These are phyloP conservation scores for Helenozyma baotianmanensis DNA, from an alignment of 805 yeast genomes.

Conservation along the genomic window DNA sequence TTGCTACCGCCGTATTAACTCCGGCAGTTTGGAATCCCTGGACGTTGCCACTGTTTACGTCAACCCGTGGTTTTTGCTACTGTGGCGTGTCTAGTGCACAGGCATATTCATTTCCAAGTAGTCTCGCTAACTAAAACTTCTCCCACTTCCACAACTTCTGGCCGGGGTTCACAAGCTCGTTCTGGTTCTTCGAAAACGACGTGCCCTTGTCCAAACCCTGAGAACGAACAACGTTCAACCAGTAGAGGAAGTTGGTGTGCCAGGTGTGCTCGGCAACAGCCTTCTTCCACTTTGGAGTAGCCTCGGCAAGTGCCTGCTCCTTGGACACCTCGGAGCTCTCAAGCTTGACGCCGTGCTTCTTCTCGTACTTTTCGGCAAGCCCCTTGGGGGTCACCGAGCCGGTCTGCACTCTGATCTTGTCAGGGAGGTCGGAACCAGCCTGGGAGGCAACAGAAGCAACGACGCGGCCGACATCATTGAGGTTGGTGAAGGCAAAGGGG, in stretches of 20 bases:
- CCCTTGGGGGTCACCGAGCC: slow-evolving; percentile 36
- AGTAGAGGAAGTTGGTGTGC: slow-evolving; percentile 30
- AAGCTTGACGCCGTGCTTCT: slow-evolving; percentile 26
- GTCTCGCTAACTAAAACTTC: slow-evolving; percentile 23
- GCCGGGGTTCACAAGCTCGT: slow-evolving; percentile 44
- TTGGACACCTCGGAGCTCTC: slow-evolving; percentile 22
- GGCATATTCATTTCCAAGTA: too few species aligned
- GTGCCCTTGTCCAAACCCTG: slow-evolving; percentile 41
- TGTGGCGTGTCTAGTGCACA: too few species aligned
- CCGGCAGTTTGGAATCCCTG: too few species aligned
- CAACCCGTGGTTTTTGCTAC: too few species aligned
- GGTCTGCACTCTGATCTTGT: slow-evolving; percentile 39
- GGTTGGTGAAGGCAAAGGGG: slow-evolving; percentile 10
- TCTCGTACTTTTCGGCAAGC: slow-evolving; percentile 37
- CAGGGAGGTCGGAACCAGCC: slow-evolving; percentile 35
- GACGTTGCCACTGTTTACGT: too few species aligned
- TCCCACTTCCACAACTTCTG: slow-evolving; percentile 44
- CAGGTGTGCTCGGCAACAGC: slow-evolving; percentile 20
- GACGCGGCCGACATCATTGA: slow-evolving; percentile 42
- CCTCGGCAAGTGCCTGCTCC: slow-evolving; percentile 28
- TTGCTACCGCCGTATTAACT: too few species aligned
- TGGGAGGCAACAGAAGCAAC: slow-evolving; percentile 36
- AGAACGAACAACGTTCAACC: slow-evolving; percentile 26
- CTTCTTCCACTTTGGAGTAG: slow-evolving; percentile 19
- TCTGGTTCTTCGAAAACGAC: slow-evolving; percentile 26